Conservation (phyloP, 108 stramenopile genomes). For the Fragilaria crotonensis region DNA sequence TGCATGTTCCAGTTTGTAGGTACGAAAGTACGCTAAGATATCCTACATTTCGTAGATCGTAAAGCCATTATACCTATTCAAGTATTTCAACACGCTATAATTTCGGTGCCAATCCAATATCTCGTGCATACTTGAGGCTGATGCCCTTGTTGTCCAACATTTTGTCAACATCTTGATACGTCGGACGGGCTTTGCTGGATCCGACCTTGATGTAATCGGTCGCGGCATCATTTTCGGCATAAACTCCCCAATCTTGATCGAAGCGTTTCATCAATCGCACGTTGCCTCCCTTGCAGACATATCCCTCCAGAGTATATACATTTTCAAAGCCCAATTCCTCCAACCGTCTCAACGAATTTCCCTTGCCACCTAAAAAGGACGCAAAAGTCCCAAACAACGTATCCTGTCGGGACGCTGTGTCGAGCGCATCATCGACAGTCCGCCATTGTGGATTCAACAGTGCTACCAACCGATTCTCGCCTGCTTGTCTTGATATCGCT, state of each 20-base stretch:
- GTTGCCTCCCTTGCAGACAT: constrained; percentile 82
- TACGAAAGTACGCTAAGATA: background rate
- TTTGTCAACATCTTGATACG: constrained; percentile 78
- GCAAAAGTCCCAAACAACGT: constrained; percentile 62
- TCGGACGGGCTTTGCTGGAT: constrained; percentile 42
- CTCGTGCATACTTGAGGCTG: constrained; percentile 73
- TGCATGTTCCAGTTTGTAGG: background rate
- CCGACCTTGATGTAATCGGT: constrained; percentile 66
- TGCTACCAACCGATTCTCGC: constrained; percentile 27
- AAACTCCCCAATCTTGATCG: constrained; percentile 75
- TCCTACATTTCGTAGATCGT: background rate
- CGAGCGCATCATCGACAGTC: constrained; percentile 80
- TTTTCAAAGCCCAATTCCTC: constrained; percentile 53
- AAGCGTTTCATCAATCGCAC: constrained; percentile 70
- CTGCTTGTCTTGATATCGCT: constrained; percentile 29
- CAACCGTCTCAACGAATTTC: constrained; percentile 45
- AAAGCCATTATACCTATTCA: background rate
- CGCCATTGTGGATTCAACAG: constrained; percentile 86
- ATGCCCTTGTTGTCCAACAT: constrained; percentile 77
- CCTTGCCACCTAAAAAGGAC: constrained; percentile 85
- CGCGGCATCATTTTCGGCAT: constrained; percentile 70
- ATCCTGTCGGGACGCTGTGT: constrained; percentile 47
- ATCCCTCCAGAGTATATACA: constrained; percentile 70
- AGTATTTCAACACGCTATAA: constrained; percentile 14
- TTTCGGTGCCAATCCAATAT: constrained; percentile 73